Conservation (phyloP, 192 early-diverging fungal species). For the Gonapodya prolifera region DNA sequence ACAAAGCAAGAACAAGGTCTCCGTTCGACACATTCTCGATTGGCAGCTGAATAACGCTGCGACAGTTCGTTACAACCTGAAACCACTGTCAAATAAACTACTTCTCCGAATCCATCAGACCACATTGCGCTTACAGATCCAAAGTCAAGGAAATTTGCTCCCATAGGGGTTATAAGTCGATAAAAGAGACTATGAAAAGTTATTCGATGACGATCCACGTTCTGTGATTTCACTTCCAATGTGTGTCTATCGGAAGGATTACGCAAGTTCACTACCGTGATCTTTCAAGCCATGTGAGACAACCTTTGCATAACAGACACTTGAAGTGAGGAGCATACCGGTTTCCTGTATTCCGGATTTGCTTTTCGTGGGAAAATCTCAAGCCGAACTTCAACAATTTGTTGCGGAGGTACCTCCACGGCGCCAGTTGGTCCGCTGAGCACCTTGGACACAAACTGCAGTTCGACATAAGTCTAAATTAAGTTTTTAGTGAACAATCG, state of each 20-base stretch:
- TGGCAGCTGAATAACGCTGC: slow-evolving; percentile 51
- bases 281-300: slow-evolving; percentile 24
- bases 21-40: slow-evolving; percentile 72
- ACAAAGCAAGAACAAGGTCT: slow-evolving; percentile 25
- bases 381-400: slow-evolving; percentile 64
- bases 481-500: neutral
- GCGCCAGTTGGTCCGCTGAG: slow-evolving; percentile 62
- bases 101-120: neutral
- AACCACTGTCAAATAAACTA: neutral
- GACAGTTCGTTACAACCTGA: neutral
- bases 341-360: slow-evolving; percentile 95
- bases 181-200: slow-evolving; percentile 97
- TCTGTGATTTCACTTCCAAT: slow-evolving; percentile 81
- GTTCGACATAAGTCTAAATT: slow-evolving; percentile 47
- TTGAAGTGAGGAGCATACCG: neutral
- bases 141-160: slow-evolving; percentile 92
- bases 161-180: slow-evolving; percentile 68
- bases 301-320: neutral
- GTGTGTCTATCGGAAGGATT: slow-evolving; percentile 83
- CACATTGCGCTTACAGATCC: slow-evolving; percentile 43
- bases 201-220: slow-evolving; percentile 92
- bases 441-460: slow-evolving; percentile 85
- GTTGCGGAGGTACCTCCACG: slow-evolving; percentile 63
- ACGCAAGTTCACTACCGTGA: slow-evolving; percentile 80
- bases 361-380: slow-evolving; percentile 95